Percentiles rank a stretch among this genome's conserved stretches.
These are phyloP conservation scores for Bolboschoenus planiculmis DNA, from an alignment of 176 grass and related monocot species.

Conservation along the genomic window DNA sequence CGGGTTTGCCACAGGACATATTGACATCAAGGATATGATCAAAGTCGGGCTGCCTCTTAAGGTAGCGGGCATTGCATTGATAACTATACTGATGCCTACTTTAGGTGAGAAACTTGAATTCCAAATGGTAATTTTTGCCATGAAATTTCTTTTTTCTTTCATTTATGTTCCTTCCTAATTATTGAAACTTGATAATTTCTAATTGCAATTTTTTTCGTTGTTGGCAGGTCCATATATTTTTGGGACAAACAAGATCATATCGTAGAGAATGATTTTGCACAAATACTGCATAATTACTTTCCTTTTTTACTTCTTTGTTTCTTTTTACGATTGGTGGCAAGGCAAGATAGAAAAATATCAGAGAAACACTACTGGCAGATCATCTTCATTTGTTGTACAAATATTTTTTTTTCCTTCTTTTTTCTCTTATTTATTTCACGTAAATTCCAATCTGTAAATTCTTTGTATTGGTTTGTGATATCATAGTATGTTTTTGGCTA, in stretches of 20 bases:
- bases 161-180: background rate
- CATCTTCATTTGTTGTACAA: background rate
- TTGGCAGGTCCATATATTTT: slow-evolving; percentile 40
- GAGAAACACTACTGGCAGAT: background rate
- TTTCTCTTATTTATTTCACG: background rate
- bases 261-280: background rate
- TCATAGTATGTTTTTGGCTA: no score
- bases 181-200: background rate
- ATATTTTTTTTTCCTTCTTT: background rate
- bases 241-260: slow-evolving; percentile 19
- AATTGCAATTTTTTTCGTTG: background rate
- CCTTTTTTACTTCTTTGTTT: background rate
- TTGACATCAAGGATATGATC: slow-evolving; percentile 65
- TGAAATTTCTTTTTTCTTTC: background rate
- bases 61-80: slow-evolving; percentile 32
- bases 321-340: background rate
- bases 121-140: background rate
- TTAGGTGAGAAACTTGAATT: slow-evolving; percentile 38
- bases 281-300: background rate
- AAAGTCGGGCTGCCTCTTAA: slow-evolving; percentile 58
- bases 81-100: slow-evolving; percentile 54
- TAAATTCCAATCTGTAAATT: background rate
- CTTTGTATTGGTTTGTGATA: no score
- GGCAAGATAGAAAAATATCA: background rate
- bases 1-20: slow-evolving; percentile 56